phyloP scores from a whole-genome alignment of 2,329 filamentous ascomycete species.

The Acrocalymma vagum region DNA sequence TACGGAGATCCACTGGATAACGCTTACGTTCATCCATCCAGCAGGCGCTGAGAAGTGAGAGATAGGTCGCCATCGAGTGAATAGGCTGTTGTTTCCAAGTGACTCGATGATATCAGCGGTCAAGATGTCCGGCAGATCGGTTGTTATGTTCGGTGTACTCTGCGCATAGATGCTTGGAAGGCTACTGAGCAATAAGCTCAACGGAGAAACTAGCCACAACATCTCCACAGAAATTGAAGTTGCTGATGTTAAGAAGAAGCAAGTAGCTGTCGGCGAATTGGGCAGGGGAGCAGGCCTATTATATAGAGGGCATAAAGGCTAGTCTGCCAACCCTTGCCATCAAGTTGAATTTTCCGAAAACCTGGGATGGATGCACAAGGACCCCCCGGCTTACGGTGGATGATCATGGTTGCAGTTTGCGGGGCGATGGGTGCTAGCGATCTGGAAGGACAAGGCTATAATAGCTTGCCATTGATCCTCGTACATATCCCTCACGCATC shows the following conservation, averaged over 20 bases:
- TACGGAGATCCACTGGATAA: not conserved
- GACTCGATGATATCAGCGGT: conserved; percentile 35
- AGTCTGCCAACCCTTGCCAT: too few relatives aligned
- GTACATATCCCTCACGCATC: conserved; percentile 27
- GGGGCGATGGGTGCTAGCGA: too few relatives aligned
- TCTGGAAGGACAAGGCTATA: conserved; percentile 22
- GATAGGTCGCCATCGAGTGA: conserved; percentile 57
- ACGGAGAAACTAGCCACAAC: conserved; percentile 27
- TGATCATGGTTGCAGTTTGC: too few relatives aligned
- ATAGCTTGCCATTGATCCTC: conserved; percentile 28
- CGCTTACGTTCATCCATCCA: conserved; percentile 56
- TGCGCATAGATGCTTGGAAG: conserved; percentile 5
- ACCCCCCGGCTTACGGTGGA: too few relatives aligned
- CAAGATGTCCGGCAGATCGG: conserved; percentile 30
- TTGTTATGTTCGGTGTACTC: too few relatives aligned
- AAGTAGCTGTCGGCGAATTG: too few relatives aligned
- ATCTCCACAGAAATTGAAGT: too few relatives aligned
- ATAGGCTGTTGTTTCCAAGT: conserved; percentile 58
- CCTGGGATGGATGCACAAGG: too few relatives aligned
- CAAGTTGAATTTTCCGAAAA: too few relatives aligned
- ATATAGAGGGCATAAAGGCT: too few relatives aligned
- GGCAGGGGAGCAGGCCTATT: too few relatives aligned
- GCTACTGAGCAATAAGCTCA: conserved; percentile 36
- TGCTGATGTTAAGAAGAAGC: not conserved
- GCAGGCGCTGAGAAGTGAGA: conserved; percentile 58